Evolutionary conservation across 805 yeast species (phyloP).

Genomic region (Yarrowia sp.): DNA sequence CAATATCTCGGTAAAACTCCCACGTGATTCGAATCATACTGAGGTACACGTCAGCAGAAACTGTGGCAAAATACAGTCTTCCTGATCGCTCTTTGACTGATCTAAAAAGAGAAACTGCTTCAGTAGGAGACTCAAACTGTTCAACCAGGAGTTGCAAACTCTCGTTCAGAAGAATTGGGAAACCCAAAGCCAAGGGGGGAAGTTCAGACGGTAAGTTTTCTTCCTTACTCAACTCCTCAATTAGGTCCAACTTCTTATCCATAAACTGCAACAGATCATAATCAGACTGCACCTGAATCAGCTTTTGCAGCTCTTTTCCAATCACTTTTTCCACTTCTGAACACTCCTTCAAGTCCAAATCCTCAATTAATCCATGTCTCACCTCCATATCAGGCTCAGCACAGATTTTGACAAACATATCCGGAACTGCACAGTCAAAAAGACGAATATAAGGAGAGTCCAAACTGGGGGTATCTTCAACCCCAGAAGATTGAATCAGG

Average conservation of each 20-base stretch:
- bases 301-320: neutral
- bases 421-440: conserved; percentile 7
- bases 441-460: conserved; percentile 1
- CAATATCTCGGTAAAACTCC: conserved; percentile 52
- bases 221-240: neutral
- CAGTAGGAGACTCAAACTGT: conserved; percentile 47
- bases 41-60: conserved; percentile 54
- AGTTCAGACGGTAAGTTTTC: conserved; percentile 5
- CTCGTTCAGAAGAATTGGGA: conserved; percentile 42
- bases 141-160: conserved; percentile 42
- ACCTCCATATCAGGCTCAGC: conserved; percentile 16
- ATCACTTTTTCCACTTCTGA: neutral
- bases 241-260: conserved; percentile 1
- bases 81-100: conserved; percentile 49
- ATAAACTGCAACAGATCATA: conserved; percentile 13
- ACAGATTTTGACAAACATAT: neutral
- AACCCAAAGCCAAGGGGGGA: conserved; percentile 36
- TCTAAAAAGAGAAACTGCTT: conserved; percentile 52
- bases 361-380: neutral
- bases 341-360: neutral
- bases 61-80: conserved; percentile 52
- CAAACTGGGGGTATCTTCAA: neutral
- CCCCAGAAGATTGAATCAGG: neutral
- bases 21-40: conserved; percentile 52
- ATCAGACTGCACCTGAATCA: conserved; percentile 30